phyloP scores from a whole-genome alignment of 495 filamentous ascomycete species.

The Lasiosphaeris hirsuta region DNA sequence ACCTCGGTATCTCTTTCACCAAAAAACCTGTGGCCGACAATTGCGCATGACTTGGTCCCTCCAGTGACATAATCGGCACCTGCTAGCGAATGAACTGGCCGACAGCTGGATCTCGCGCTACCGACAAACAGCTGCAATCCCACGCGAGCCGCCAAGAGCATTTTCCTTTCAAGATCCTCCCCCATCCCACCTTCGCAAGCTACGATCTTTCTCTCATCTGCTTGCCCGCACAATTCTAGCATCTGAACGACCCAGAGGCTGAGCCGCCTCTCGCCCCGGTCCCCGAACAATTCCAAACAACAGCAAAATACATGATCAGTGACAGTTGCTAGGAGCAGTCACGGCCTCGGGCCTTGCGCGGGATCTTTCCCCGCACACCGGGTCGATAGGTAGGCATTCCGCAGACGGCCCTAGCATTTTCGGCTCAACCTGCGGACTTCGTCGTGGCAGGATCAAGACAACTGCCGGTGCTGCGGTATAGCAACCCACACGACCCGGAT shows the following conservation, averaged over 20 bases:
- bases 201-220: neutral
- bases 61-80: constrained; percentile 20
- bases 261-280: neutral
- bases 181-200: constrained; percentile 12
- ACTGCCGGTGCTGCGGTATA: neutral
- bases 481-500: neutral
- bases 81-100: constrained; percentile 1
- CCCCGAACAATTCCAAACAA: neutral
- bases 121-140: constrained; percentile 18
- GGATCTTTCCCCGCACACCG: constrained; percentile 54
- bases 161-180: constrained; percentile 18
- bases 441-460: neutral
- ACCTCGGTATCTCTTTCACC: constrained; percentile 7
- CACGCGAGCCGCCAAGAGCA: constrained; percentile 22
- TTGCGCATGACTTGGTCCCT: constrained; percentile 9
- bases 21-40: neutral
- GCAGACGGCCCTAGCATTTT: constrained; percentile 8
- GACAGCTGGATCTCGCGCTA: neutral
- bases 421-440: no score
- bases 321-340: constrained; percentile 44
- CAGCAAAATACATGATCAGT: constrained; percentile 42
- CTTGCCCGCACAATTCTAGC: neutral
- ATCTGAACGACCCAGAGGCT: neutral
- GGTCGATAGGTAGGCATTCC: constrained; percentile 22
- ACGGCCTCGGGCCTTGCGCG: constrained; percentile 47